phyloP scores from a whole-genome alignment of 2,329 filamentous ascomycete genomes.

The Fusarium sulawesiense region DNA sequence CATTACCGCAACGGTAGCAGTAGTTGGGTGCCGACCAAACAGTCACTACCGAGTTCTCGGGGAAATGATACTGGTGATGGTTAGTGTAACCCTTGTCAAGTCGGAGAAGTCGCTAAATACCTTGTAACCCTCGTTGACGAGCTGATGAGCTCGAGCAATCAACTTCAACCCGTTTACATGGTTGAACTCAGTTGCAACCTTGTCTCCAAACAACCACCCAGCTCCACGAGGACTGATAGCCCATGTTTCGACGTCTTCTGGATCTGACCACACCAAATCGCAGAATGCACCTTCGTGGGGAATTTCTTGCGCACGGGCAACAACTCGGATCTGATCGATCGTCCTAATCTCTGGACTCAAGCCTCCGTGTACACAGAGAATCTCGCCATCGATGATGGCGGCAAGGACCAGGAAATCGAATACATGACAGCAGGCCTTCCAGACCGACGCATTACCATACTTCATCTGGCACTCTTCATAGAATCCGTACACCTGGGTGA shows the following conservation, averaged over 20 bases:
- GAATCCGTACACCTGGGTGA: slow-evolving; percentile 98
- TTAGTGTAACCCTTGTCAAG: slow-evolving; percentile 45
- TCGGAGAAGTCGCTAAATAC: slow-evolving; percentile 57
- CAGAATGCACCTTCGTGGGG: slow-evolving; percentile 99
- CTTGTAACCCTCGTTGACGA: slow-evolving; percentile 98
- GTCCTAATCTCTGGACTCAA: slow-evolving; percentile 92
- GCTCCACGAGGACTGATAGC: slow-evolving; percentile 92
- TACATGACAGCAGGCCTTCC: slow-evolving; percentile 99
- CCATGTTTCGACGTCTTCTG: slow-evolving; percentile 97
- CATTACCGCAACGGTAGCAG: slow-evolving; percentile 94
- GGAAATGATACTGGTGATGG: slow-evolving; percentile 81
- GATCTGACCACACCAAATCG: slow-evolving; percentile 97
- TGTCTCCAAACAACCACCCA: slow-evolving; percentile 97
- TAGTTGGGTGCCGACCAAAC: slow-evolving; percentile 99
- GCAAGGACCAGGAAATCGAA: slow-evolving; percentile 98
- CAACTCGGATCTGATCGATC: slow-evolving; percentile 98
- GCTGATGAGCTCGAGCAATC: slow-evolving; percentile 95
- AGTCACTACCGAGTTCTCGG: slow-evolving; percentile 93
- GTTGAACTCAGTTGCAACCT: slow-evolving; percentile 97
- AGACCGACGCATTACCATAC: slow-evolving; percentile 99
- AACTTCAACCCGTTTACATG: slow-evolving; percentile 96
- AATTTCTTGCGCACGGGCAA: slow-evolving; percentile 96
- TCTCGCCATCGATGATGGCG: slow-evolving; percentile 97
- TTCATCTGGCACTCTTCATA: slow-evolving; percentile 99
- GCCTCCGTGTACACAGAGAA: slow-evolving; percentile 97